Evolutionary conservation across 306 rosid genomes (phyloP), one percentile per base, ranked within the genome.

Genomic region (Lablab purpureus): DNA sequence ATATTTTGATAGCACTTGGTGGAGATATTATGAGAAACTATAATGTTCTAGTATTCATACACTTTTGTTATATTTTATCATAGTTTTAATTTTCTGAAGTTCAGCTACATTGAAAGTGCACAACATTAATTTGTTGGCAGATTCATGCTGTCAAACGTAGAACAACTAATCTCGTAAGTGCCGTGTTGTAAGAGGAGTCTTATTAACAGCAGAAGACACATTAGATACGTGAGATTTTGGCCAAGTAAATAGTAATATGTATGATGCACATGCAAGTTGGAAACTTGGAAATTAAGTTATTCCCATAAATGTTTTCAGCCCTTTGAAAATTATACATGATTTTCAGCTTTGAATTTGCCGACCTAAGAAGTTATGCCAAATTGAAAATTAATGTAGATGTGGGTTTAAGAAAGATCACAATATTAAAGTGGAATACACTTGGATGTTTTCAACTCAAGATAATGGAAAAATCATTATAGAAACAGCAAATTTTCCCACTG

Each of bases 201-300:
- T 18, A 32, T 34, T 25, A 62, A 59, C 32, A 15, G 7, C 37
- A 62, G 0, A 28, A 15, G 17, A 37, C 30, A 37, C 49, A 36
- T 9, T 65, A 9, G 49, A 30, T 21, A 10, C 49, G 30, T 4
- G 50, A 66, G 18, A 7, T 66, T 40, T 66, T 19, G 18, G 71
- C 19, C 71, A 37, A 66, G 50, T 18, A 18, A 37, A 40, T 40
- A 2, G 18, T 36, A 4, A 18, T 17, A 13, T 59, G 36, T 23
- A 28, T n/a, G 28, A 52, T 52, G 64, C 34, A 51, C 21, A 30
- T 11, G 21, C 25, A 18, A 30, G 76, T 18, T 71, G 64, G 49
- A 51, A 71, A 71, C 17, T 17, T 47, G 17, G 75, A 70, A 47
- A 70, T 47, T 25, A 47, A 45, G 74, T 32, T 14, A 25, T 3